Conservation (phyloP, 2,329 filamentous ascomycete genomes). For the Rugonectria rugulosa region DNA sequence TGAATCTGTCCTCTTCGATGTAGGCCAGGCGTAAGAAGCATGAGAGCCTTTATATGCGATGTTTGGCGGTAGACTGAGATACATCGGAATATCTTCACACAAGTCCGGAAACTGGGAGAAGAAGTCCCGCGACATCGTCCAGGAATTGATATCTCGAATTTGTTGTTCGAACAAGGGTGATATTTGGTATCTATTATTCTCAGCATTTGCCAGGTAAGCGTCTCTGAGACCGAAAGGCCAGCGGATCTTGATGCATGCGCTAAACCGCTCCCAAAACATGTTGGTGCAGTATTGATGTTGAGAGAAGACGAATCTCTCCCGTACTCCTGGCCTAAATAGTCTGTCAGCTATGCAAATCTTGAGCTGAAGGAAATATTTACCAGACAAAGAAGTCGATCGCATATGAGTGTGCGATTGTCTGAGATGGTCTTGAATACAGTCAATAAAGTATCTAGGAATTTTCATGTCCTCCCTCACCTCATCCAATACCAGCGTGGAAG, state of each 20-base stretch:
- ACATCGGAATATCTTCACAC: conserved; percentile 42
- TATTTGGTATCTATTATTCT: conserved; percentile 36
- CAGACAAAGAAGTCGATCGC: conserved; percentile 44
- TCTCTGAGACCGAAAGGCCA: conserved; percentile 39
- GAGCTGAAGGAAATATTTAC: conserved; percentile 15
- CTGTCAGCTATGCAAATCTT: not conserved
- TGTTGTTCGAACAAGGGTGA: conserved; percentile 36
- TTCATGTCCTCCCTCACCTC: conserved; percentile 36
- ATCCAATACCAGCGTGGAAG: conserved; percentile 39
- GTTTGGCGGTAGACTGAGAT: no score
- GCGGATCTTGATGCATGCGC: conserved; percentile 30
- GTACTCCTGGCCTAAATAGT: conserved; percentile 36
- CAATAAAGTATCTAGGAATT: no score
- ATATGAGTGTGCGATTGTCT: conserved; percentile 38
- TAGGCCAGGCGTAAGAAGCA: no score
- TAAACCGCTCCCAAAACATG: conserved; percentile 39
- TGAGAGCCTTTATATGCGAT: no score
- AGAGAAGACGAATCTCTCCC: conserved; percentile 41
- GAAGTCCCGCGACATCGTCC: conserved; percentile 40
- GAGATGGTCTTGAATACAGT: conserved; percentile 36
- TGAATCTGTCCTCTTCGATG: no score
- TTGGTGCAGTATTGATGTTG: conserved; percentile 43
- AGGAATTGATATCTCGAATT: conserved; percentile 38
- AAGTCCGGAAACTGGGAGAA: conserved; percentile 39
- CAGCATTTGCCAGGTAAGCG: conserved; percentile 34